These are phyloP conservation scores for Hymenochaete sp. DNA, from an alignment of 1,284 basidiomycete species.

Conservation along the genomic window DNA sequence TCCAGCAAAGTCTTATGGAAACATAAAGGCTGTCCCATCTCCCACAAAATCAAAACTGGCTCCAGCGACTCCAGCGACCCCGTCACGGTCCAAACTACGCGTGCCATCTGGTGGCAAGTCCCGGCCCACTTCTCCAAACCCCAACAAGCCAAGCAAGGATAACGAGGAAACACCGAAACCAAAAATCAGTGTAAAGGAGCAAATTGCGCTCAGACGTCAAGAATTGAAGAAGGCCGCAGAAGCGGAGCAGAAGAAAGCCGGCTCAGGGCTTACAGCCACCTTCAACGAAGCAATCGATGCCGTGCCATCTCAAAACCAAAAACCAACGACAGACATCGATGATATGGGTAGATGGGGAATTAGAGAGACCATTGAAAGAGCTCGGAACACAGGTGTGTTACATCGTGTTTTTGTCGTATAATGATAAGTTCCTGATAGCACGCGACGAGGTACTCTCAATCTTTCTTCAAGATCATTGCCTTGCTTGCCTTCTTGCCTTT, in stretches of 20 bases:
- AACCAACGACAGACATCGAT: slow-evolving; percentile 39
- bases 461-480: slow-evolving; percentile 58
- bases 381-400: slow-evolving; percentile 59
- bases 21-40: too few species aligned
- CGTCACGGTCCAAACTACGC: slow-evolving; percentile 1
- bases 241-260: slow-evolving; percentile 17
- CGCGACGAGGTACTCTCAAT: slow-evolving; percentile 51
- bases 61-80: slow-evolving; percentile 2
- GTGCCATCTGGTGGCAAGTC: background rate
- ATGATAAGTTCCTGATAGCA: slow-evolving; percentile 4
- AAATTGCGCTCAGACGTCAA: slow-evolving; percentile 64
- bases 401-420: slow-evolving; percentile 11
- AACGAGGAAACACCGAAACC: slow-evolving; percentile 6
- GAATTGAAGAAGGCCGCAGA: slow-evolving; percentile 53
- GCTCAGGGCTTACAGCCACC: slow-evolving; percentile 20
- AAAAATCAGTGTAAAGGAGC: slow-evolving; percentile 54
- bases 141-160: background rate
- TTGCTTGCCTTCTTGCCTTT: slow-evolving; percentile 68
- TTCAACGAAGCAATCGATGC: slow-evolving; percentile 30
- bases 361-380: slow-evolving; percentile 67
- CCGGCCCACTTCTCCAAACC: background rate
- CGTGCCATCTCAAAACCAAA: slow-evolving; percentile 26
- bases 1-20: too few species aligned
- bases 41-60: too few species aligned
- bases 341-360: slow-evolving; percentile 61